Evolutionary conservation across 306 rosid genomes (phyloP), one percentile per base, ranked within the genome.

Genomic region (Adenanthera pavonina): DNA sequence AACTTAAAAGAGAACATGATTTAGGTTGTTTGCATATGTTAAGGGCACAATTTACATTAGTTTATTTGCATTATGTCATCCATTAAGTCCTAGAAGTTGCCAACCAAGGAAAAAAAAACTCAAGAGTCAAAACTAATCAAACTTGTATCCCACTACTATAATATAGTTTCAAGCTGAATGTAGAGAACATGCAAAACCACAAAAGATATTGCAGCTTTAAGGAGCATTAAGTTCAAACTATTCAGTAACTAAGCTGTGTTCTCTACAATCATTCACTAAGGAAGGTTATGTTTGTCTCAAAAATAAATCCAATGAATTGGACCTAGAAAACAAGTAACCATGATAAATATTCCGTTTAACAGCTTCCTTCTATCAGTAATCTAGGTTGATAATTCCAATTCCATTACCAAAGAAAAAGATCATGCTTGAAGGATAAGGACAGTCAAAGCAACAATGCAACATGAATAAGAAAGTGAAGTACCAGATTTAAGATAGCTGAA

Each of bases 401-500:
- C 49, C 54, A 41, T 30, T 59, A 67, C 69, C 64, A 53, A 36
- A 78, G 16, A 20, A 69, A 66, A 35, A 5, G 11, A 77, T 17
- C 61, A 67, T 52, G n/a, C 14, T 65, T 56, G 60, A 73, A 80
- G 65, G 66, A 66, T 16, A 77, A 62, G 64, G 78, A 48, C 53
- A 81, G 49, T 30, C 40, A 25, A 78, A 51, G 67, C 51, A 87
- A 56, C 54, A 41, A 47, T 69, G 67, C 20, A 80, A 80, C 52
- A 52, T 69, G 74, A 35, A 64, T 74, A 57, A 74, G 57, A 80
- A 74, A 70, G 72, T 69, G 30, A 43, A 19, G 51, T 89, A 95
- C 99, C 99, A 36, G 98, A 95, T 82, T 89, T 85, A 38, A 95
- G 90, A 91, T 93, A 95, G 86, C 95, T 73, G 65, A 85, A 78